These are phyloP conservation scores for Candida railenensis DNA, from an alignment of 805 yeast genomes.

Conservation along the genomic window DNA sequence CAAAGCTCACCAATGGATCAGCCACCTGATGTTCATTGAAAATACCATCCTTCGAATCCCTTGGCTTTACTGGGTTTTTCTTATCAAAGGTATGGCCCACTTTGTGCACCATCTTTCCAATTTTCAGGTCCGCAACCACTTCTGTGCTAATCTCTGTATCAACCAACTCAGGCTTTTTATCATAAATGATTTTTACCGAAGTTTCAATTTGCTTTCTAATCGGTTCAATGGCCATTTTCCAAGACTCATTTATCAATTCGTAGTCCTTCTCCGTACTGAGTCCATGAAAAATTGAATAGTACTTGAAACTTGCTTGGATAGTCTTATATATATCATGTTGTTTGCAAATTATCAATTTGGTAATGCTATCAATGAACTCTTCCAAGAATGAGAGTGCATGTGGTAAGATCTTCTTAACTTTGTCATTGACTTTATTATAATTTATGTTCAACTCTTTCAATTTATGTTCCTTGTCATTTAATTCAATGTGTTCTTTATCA, in stretches of 20 bases:
- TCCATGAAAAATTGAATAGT: slow-evolving; percentile 24
- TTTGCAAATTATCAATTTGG: slow-evolving; percentile 36
- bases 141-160: slow-evolving; percentile 35
- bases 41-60: slow-evolving; percentile 29
- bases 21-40: slow-evolving; percentile 28
- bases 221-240: slow-evolving; percentile 37
- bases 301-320: slow-evolving; percentile 19
- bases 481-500: slow-evolving; percentile 37
- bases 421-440: slow-evolving; percentile 37
- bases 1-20: slow-evolving; percentile 31
- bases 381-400: slow-evolving; percentile 45
- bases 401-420: slow-evolving; percentile 43
- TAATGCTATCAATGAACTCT: slow-evolving; percentile 46
- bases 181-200: slow-evolving; percentile 26
- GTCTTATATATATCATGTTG: slow-evolving; percentile 33
- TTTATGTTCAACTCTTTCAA: slow-evolving; percentile 27
- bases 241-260: slow-evolving; percentile 34
- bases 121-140: slow-evolving; percentile 19
- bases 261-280: slow-evolving; percentile 18
- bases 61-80: slow-evolving; percentile 24
- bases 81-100: slow-evolving; percentile 19
- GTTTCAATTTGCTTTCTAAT: slow-evolving; percentile 39
- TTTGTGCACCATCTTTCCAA: slow-evolving; percentile 28
- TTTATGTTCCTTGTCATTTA: slow-evolving; percentile 28
- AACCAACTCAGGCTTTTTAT: slow-evolving; percentile 35